These are phyloP conservation scores for Colletotrichum truncatum DNA, from an alignment of 2,329 filamentous ascomycete species.

Conservation along the genomic window DNA sequence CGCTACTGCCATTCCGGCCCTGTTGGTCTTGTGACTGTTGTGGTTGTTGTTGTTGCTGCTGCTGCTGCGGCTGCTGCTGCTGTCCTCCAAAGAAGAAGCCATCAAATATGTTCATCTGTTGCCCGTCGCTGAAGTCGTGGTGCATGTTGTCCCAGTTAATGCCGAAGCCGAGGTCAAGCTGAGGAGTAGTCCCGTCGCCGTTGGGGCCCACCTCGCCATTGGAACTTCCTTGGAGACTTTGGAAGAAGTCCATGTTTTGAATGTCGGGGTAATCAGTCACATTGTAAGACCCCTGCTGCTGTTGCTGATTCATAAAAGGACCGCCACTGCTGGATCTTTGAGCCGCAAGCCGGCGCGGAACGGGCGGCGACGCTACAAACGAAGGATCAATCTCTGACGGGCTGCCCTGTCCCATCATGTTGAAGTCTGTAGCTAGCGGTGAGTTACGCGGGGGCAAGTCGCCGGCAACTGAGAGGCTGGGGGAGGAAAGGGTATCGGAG, in stretches of 20 bases:
- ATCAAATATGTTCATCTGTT: conserved; percentile 75
- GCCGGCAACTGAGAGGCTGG: conserved; percentile 46
- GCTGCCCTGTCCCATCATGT: conserved; percentile 42
- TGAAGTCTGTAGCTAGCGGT: conserved; percentile 49
- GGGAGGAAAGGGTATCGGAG: conserved; percentile 52
- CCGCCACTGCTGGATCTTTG: conserved; percentile 41
- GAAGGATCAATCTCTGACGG: conserved; percentile 49
- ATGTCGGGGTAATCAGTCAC: conserved; percentile 55
- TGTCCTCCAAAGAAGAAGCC: conserved; percentile 76
- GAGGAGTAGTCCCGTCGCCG: conserved; percentile 50
- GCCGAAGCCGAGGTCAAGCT: conserved; percentile 73
- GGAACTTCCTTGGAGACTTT: conserved; percentile 49
- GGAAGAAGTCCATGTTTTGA: conserved; percentile 64
- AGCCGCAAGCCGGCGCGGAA: conserved; percentile 45
- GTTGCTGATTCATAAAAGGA: conserved; percentile 43
- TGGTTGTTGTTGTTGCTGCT: conserved; percentile 3
- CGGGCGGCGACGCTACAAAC: conserved; percentile 55
- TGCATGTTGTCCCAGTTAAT: conserved; percentile 71
- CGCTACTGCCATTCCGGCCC: neutral
- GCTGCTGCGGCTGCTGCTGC: conserved; percentile 36
- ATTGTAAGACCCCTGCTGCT: conserved; percentile 40
- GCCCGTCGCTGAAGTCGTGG: conserved; percentile 69
- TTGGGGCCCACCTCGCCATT: conserved; percentile 33
- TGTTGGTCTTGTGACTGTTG: conserved; percentile 31
- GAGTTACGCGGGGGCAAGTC: conserved; percentile 50